Evolutionary conservation across 768 basidiomycete species (phyloP).

Genomic region (Cystofilobasidium ferigula): DNA sequence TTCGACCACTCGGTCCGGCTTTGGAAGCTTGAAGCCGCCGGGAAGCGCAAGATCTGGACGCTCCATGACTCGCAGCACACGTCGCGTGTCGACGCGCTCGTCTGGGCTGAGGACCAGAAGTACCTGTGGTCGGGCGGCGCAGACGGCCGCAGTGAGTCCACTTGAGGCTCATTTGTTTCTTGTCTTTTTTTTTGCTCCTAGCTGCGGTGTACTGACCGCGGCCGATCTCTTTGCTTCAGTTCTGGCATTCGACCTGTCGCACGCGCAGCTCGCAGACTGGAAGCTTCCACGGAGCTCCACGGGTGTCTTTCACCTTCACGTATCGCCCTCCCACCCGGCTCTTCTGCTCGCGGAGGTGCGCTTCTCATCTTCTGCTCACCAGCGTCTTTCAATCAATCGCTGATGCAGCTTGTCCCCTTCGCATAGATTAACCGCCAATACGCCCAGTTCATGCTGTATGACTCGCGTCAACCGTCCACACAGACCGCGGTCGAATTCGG

Average conservation of each 20-base stretch:
- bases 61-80: background rate
- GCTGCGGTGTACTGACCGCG: too few relatives aligned
- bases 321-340: background rate
- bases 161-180: background rate
- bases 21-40: background rate
- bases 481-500: background rate
- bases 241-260: background rate
- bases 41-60: background rate
- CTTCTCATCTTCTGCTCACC: background rate
- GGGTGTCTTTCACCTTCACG: conserved; percentile 1
- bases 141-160: background rate
- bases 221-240: background rate
- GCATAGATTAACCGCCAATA: background rate
- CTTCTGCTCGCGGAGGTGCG: background rate
- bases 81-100: background rate
- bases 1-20: background rate
- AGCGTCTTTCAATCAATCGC: background rate
- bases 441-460: background rate
- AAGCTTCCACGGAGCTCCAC: background rate
- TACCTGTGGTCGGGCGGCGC: background rate
- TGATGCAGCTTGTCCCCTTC: too few relatives aligned
- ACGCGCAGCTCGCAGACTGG: background rate
- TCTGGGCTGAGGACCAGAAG: background rate
- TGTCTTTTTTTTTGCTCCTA: background rate
- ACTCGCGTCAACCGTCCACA: background rate